Evolutionary conservation across 345 rosid genomes (phyloP).

Genomic region (Ailanthus altissimus): DNA sequence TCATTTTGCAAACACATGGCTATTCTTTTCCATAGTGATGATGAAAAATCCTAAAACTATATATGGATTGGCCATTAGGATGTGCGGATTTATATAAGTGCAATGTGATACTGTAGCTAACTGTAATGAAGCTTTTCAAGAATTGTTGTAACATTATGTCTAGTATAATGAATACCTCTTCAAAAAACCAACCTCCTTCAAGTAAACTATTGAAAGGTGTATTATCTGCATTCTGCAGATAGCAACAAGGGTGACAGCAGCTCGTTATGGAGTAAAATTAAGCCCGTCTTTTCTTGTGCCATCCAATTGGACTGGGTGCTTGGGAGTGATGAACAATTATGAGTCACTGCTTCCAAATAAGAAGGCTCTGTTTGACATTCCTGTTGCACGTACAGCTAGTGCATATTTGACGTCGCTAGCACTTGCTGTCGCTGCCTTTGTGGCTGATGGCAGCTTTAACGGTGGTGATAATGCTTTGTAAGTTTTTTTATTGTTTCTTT

Average conservation of each 20-base stretch:
- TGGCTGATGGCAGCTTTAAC: constrained; percentile 82
- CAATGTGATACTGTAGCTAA: background rate
- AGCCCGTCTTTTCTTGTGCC: constrained; percentile 95
- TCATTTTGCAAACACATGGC: background rate
- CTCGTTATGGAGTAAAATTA: constrained; percentile 63
- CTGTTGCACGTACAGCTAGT: constrained; percentile 85
- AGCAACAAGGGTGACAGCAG: constrained; percentile 82
- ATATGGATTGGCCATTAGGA: background rate
- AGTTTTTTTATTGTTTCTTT: constrained; percentile 27
- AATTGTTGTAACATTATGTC: background rate
- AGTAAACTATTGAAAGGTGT: background rate
- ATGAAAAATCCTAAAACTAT: background rate
- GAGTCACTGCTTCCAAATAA: constrained; percentile 88
- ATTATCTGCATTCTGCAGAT: constrained; percentile 46
- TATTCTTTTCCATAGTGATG: background rate
- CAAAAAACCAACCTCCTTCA: background rate
- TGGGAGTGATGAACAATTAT: constrained; percentile 90
- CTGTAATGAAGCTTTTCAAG: background rate
- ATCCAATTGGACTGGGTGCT: constrained; percentile 93
- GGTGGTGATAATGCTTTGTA: constrained; percentile 97
- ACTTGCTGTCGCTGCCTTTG: constrained; percentile 74
- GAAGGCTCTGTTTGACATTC: constrained; percentile 83
- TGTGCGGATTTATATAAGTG: background rate
- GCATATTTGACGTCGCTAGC: constrained; percentile 80
- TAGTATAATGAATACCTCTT: background rate